Percentiles rank a stretch among this genome's conserved stretches.
These are phyloP conservation scores for Trichomonas vaginalis DNA, from an alignment of 208 protist genomes.

Conservation along the genomic window DNA sequence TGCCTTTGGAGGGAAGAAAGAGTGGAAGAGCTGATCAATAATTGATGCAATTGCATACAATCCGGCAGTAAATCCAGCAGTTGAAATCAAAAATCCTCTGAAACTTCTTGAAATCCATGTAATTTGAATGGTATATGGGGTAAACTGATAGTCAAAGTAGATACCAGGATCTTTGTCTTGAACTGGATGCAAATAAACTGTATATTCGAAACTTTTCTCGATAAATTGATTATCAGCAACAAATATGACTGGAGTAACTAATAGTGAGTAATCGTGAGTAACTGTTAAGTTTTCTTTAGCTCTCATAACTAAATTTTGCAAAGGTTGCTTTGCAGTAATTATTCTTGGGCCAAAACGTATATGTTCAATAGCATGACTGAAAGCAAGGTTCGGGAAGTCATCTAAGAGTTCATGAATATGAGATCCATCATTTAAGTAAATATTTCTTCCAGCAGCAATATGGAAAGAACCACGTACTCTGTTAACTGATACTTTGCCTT, in stretches of 20 bases:
- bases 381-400: not conserved
- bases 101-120: not conserved
- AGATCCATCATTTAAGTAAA: not conserved
- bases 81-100: not conserved
- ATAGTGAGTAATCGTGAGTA: not conserved
- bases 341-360: not conserved
- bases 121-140: not conserved
- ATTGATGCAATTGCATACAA: not conserved
- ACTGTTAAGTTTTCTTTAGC: no score
- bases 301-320: not conserved
- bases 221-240: not conserved
- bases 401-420: not conserved
- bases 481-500: not conserved
- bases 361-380: not conserved
- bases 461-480: not conserved
- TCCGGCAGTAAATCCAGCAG: not conserved
- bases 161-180: not conserved
- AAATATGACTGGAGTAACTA: not conserved
- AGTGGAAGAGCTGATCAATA: no score
- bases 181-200: not conserved
- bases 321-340: not conserved
- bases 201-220: not conserved
- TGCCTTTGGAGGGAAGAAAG: no score
- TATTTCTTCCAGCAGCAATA: not conserved
- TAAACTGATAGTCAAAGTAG: not conserved